Conservation (phyloP, 2,329 filamentous ascomycete species). For the Trichoderma sp. region DNA sequence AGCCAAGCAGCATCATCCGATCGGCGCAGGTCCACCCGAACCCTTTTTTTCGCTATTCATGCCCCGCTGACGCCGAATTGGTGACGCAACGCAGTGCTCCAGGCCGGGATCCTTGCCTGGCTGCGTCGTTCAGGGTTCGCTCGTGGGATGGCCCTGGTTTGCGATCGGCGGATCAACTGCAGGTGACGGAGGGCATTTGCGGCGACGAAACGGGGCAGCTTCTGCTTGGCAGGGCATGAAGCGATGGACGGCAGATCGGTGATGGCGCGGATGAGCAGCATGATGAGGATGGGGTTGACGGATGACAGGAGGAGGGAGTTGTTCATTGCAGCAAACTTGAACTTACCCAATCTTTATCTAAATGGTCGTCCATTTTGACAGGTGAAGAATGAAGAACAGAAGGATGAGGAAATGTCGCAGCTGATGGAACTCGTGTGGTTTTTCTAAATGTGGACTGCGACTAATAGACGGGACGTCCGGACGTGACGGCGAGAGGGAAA, state of each 20-base stretch:
- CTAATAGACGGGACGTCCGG: background rate
- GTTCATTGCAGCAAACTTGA: background rate
- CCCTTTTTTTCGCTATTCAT: background rate
- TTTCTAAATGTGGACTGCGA: background rate
- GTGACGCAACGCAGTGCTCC: constrained; percentile 21
- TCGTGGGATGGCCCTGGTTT: background rate
- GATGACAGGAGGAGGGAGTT: background rate
- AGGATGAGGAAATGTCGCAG: background rate
- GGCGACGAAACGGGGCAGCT: background rate
- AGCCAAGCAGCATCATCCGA: constrained; percentile 5
- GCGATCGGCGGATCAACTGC: constrained; percentile 17
- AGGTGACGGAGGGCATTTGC: constrained; percentile 11
- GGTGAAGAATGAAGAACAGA: background rate
- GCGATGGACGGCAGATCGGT: background rate
- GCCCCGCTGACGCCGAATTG: constrained; percentile 18
- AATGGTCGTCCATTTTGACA: background rate
- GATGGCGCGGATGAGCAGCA: background rate
- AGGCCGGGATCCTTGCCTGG: constrained; percentile 5
- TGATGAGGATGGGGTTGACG: background rate
- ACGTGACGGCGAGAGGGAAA: background rate
- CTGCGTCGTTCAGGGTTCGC: constrained; percentile 20
- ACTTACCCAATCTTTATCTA: constrained; percentile 21
- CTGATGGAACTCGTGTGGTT: background rate
- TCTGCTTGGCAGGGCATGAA: background rate
- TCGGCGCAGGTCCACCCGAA: background rate